phyloP scores from a whole-genome alignment of 495 filamentous ascomycete species.

The Niebla homalea region DNA sequence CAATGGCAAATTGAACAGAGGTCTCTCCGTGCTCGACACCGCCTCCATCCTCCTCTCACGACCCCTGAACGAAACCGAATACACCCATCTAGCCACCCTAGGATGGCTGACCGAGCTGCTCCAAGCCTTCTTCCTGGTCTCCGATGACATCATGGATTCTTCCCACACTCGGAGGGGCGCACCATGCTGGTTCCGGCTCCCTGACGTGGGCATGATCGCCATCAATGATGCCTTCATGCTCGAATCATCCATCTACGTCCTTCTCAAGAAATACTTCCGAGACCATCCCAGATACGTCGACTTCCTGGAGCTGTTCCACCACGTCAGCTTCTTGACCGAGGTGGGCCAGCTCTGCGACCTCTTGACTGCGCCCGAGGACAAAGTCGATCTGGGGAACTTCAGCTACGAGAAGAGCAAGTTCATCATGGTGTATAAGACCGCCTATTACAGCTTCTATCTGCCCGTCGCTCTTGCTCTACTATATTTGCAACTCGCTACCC shows the following conservation, averaged over 20 bases:
- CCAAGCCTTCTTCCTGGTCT: constrained; percentile 97
- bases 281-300: constrained; percentile 75
- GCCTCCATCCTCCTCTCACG: constrained; percentile 61
- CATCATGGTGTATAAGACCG: constrained; percentile 99
- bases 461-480: constrained; percentile 84
- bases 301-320: constrained; percentile 89
- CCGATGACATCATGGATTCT: constrained; percentile 96
- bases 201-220: constrained; percentile 79
- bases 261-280: constrained; percentile 88
- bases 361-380: constrained; percentile 88
- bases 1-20: constrained; percentile 96
- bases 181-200: constrained; percentile 89
- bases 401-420: constrained; percentile 89
- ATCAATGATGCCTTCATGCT: constrained; percentile 99
- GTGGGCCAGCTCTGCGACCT: constrained; percentile 88
- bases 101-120: constrained; percentile 97
- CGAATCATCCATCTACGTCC: constrained; percentile 74
- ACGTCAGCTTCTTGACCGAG: constrained; percentile 84
- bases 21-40: constrained; percentile 94
- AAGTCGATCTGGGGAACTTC: constrained; percentile 80
- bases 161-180: constrained; percentile 84
- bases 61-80: constrained; percentile 25
- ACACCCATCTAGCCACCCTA: constrained; percentile 31
- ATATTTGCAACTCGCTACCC: constrained; percentile 67
- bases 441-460: constrained; percentile 97